Conservation (phyloP, 495 filamentous ascomycete species). For the Neurospora tetrasperma region DNA sequence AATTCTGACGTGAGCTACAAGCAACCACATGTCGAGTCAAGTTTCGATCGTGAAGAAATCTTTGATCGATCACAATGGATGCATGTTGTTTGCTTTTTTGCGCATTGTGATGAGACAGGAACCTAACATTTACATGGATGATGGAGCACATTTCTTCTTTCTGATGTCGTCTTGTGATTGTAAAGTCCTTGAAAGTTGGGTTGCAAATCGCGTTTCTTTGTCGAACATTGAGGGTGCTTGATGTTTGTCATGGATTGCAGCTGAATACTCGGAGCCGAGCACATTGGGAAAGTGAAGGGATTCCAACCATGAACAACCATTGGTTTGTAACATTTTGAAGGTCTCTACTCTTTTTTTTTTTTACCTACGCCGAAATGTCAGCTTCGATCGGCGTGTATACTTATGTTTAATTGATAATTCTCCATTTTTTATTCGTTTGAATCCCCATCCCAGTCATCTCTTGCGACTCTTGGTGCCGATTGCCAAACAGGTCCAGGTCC, state of each 20-base stretch:
- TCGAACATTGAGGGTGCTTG: background rate
- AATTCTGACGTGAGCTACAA: background rate
- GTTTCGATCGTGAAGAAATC: background rate
- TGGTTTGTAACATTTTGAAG: background rate
- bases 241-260: background rate
- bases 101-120: background rate
- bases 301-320: background rate
- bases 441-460: background rate
- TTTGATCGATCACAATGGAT: background rate
- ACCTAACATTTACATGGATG: background rate
- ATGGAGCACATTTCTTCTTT: background rate
- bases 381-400: background rate
- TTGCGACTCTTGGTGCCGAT: background rate
- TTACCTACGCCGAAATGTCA: background rate
- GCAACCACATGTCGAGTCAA: background rate
- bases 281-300: background rate
- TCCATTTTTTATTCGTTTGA: background rate
- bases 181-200: background rate
- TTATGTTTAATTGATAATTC: background rate
- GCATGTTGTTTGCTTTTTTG: background rate
- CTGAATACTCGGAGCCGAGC: background rate
- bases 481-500: background rate
- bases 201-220: background rate
- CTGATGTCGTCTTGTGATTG: background rate
- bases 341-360: background rate